Evolutionary conservation across 768 basidiomycete species (phyloP), one percentile per base, ranked within the genome.

Genomic region (Boletus speciosus): DNA sequence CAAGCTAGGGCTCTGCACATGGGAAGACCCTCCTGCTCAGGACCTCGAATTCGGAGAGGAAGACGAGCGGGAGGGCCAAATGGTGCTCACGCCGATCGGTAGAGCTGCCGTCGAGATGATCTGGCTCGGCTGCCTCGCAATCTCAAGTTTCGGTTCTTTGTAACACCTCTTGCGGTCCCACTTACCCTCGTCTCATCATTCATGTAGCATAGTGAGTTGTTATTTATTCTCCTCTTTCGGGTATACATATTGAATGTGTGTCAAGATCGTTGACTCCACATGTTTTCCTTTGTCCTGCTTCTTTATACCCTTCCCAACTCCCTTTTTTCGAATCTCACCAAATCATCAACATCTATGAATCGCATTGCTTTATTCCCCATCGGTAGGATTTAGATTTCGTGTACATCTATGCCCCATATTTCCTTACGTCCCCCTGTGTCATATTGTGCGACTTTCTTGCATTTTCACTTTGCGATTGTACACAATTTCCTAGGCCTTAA

Each of bases 1-100:
- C 59, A 81, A 84, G 66, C 76, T 95, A 52, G 90, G 90, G 0
- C 72, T 94, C 57, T 85, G 85, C 61, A 62, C 58, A 19, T 46
- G 42, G 25, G 71, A 71, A 65, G 63, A 66, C 6, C 14, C 51
- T 1, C 31, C 61, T 12, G 19, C 31, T 8, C 56, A 61, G 5
- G 48, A 55, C 1, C 44, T 49, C 16, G 72, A 73, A 34, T 68
- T 73, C 9, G 79, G 25, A 27, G 25, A 79, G 44, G 77, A 73
- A 49, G 73, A 74, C 9, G 73, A 71, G 41, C 70, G 70, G 46
- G 78, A 81, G 46, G 67, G 71, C 10, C 73, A 78, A 36, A 66
- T 76, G 34, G 51, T 58, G 14, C 62, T 80, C 45, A 82, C 76
- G 9, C 69, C 78, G 2, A 74, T 81, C 44, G 80, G 80, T 9